Evolutionary conservation across 2,329 filamentous ascomycete genomes (phyloP).

Genomic region (Diaporthe longicolla): DNA sequence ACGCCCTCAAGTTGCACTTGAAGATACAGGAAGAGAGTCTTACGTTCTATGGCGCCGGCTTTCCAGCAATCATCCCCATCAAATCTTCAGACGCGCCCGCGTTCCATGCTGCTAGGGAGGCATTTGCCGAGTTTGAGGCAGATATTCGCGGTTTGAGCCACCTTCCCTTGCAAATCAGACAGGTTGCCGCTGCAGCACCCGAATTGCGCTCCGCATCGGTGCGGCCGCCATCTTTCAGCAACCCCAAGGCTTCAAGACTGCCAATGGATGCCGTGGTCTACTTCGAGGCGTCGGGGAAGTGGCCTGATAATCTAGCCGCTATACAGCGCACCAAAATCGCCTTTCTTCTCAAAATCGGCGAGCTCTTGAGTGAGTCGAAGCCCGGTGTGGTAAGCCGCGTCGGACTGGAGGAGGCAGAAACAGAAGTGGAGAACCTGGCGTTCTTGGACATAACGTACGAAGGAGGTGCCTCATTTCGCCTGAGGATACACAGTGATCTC

Average conservation of each 20-base stretch:
- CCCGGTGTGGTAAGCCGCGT: slow-evolving; percentile 74
- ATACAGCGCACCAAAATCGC: slow-evolving; percentile 96
- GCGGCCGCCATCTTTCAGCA: slow-evolving; percentile 62
- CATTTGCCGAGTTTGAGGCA: slow-evolving; percentile 80
- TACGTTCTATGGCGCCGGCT: slow-evolving; percentile 64
- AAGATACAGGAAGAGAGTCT: slow-evolving; percentile 69
- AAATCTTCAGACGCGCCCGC: slow-evolving; percentile 64
- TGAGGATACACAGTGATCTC: slow-evolving; percentile 90
- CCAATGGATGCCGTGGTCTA: slow-evolving; percentile 87
- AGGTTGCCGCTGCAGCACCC: slow-evolving; percentile 80
- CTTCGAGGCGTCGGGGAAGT: slow-evolving; percentile 93
- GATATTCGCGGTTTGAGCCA: slow-evolving; percentile 84
- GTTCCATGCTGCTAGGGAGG: slow-evolving; percentile 79
- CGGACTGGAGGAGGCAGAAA: slow-evolving; percentile 83
- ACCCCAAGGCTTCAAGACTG: slow-evolving; percentile 58
- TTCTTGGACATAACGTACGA: slow-evolving; percentile 87
- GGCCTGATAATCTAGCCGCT: slow-evolving; percentile 91
- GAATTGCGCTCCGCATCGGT: slow-evolving; percentile 82
- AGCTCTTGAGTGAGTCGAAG: slow-evolving; percentile 75
- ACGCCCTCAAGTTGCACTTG: slow-evolving; percentile 80
- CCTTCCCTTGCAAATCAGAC: slow-evolving; percentile 87
- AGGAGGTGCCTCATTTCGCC: slow-evolving; percentile 80
- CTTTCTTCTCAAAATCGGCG: slow-evolving; percentile 83
- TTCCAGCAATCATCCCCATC: slow-evolving; percentile 63
- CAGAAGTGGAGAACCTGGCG: slow-evolving; percentile 80